A percentile compares a stretch with the other conserved stretches of the same genome.
Evolutionary conservation across 2,329 filamentous ascomycete genomes (phyloP).

Genomic region (Diaporthe amygdali): DNA sequence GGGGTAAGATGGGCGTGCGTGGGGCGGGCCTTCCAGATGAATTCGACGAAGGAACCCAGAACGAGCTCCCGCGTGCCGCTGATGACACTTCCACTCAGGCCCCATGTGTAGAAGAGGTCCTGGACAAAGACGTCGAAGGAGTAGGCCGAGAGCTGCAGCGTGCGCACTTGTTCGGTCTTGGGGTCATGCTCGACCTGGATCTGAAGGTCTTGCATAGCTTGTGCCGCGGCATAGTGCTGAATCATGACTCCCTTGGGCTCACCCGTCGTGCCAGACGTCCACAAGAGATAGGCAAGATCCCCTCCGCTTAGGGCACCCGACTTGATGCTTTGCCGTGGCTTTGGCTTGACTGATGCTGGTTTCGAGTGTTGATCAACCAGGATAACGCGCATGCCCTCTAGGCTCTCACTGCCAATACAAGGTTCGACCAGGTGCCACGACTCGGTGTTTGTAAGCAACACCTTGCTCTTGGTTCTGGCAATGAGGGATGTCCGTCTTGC

Average conservation of each 20-base stretch:
- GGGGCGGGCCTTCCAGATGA: slow-evolving; percentile 8
- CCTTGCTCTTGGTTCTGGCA: slow-evolving; percentile 36
- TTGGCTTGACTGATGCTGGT: not conserved
- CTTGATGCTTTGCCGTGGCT: slow-evolving; percentile 17
- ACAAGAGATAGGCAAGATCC: slow-evolving; percentile 38
- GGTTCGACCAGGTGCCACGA: slow-evolving; percentile 28
- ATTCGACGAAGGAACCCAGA: slow-evolving; percentile 51
- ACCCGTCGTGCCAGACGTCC: slow-evolving; percentile 40
- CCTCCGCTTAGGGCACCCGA: not conserved
- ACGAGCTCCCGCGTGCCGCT: slow-evolving; percentile 61
- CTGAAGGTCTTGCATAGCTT: slow-evolving; percentile 40
- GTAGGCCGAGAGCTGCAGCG: slow-evolving; percentile 12
- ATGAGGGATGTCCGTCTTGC: slow-evolving; percentile 44
- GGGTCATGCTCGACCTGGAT: slow-evolving; percentile 39
- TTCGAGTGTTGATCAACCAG: slow-evolving; percentile 33
- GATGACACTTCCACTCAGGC: slow-evolving; percentile 64
- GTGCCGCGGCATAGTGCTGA: slow-evolving; percentile 39
- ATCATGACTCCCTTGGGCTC: slow-evolving; percentile 40
- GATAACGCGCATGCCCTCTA: slow-evolving; percentile 33
- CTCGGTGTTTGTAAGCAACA: slow-evolving; percentile 34
- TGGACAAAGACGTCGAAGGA: slow-evolving; percentile 49
- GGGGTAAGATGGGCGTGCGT: slow-evolving; percentile 18
- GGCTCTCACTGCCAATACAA: slow-evolving; percentile 33
- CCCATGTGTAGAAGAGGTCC: slow-evolving; percentile 69
- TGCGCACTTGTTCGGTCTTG: slow-evolving; percentile 16